These are phyloP conservation scores for Aspergillus sp. DNA, from an alignment of 2,329 filamentous ascomycete species.

Conservation along the genomic window DNA sequence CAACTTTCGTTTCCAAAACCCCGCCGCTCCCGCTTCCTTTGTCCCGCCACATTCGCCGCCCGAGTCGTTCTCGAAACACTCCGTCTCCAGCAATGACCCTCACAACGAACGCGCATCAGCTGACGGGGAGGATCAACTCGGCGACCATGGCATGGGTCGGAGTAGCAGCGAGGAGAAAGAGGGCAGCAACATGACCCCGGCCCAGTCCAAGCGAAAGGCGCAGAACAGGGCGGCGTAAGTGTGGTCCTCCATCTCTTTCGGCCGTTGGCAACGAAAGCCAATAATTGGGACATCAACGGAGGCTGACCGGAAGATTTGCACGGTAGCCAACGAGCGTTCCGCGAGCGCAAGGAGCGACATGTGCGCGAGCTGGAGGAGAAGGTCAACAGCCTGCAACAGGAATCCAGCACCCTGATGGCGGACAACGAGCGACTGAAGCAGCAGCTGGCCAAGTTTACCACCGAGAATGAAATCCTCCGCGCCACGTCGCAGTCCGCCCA, in stretches of 20 bases:
- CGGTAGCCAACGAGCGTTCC: slow-evolving; percentile 85
- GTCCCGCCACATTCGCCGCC: slow-evolving; percentile 36
- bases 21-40: slow-evolving; percentile 26
- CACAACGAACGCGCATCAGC: slow-evolving; percentile 25
- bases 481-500: slow-evolving; percentile 61
- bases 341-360: slow-evolving; percentile 91
- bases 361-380: slow-evolving; percentile 91
- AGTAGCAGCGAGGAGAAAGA: slow-evolving; percentile 58
- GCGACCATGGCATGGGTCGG: slow-evolving; percentile 32
- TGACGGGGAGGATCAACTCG: slow-evolving; percentile 28
- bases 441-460: slow-evolving; percentile 77
- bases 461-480: slow-evolving; percentile 89
- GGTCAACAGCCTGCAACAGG: slow-evolving; percentile 72
- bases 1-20: slow-evolving; percentile 34
- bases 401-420: slow-evolving; percentile 67
- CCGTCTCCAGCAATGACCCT: slow-evolving; percentile 31
- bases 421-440: slow-evolving; percentile 87
- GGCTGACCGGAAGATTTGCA: background rate
- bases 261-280: background rate
- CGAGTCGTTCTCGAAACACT: slow-evolving; percentile 34
- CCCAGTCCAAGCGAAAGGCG: slow-evolving; percentile 63
- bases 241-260: background rate
- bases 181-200: slow-evolving; percentile 44
- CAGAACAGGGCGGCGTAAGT: slow-evolving; percentile 72
- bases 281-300: background rate